Percentiles rank a stretch among this genome's conserved stretches.
Conservation (phyloP, 371 early-diverging fungal genomes). For the Mucor irregularis region DNA sequence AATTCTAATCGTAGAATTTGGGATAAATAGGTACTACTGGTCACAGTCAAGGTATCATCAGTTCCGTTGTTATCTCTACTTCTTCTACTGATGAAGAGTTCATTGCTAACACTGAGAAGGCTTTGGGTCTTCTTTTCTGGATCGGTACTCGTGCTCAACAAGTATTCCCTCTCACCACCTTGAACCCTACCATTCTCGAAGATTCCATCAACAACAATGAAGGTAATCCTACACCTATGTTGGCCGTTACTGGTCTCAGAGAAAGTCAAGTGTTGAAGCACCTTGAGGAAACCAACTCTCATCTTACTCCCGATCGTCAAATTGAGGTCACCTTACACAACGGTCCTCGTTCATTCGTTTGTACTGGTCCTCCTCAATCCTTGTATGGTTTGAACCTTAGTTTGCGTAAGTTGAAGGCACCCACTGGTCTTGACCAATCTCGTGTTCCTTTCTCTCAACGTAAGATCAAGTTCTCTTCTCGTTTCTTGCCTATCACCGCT, state of each 20-base stretch:
- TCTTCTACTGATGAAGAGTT: conserved; percentile 85
- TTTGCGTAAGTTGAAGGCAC: conserved; percentile 86
- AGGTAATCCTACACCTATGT: conserved; percentile 94
- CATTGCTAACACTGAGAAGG: conserved; percentile 79
- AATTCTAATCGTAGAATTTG: no score
- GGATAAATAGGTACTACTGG: conserved; percentile 77
- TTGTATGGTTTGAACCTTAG: conserved; percentile 88
- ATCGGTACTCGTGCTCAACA: conserved; percentile 89
- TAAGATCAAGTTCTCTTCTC: conserved; percentile 83
- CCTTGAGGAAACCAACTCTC: conserved; percentile 83
- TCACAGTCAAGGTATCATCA: conserved; percentile 94
- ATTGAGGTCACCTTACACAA: conserved; percentile 86
- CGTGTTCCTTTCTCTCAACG: conserved; percentile 85
- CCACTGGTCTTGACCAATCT: conserved; percentile 80
- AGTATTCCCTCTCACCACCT: conserved; percentile 85
- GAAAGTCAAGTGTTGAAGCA: conserved; percentile 76
- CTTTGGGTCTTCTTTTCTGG: conserved; percentile 88
- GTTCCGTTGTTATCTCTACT: conserved; percentile 86
- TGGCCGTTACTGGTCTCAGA: conserved; percentile 80
- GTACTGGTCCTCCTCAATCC: conserved; percentile 87
- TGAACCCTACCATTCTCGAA: conserved; percentile 84
- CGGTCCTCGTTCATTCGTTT: conserved; percentile 83
- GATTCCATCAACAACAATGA: conserved; percentile 90
- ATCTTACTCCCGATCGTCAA: conserved; percentile 78
- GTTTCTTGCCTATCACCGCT: conserved; percentile 86